phyloP scores from a whole-genome alignment of 2,329 filamentous ascomycete genomes.

The Trichoderma atrobrunneum region DNA sequence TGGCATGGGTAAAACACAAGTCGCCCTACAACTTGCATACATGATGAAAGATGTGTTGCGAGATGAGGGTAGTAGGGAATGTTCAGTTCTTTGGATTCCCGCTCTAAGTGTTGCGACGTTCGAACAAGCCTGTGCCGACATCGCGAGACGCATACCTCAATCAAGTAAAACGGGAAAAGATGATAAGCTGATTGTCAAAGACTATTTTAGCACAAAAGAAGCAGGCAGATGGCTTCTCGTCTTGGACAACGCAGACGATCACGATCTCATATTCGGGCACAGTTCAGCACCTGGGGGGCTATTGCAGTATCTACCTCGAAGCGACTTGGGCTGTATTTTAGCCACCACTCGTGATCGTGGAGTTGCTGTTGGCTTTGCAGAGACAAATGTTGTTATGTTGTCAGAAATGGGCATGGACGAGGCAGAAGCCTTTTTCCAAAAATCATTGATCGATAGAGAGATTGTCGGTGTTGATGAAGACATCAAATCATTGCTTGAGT shows the following conservation, averaged over 20 bases:
- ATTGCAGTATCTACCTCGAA: conserved; percentile 30
- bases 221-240: conserved; percentile 25
- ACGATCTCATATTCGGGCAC: conserved; percentile 25
- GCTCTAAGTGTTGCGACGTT: conserved; percentile 37
- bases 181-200: conserved; percentile 57
- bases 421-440: conserved; percentile 29
- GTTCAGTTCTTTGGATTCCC: conserved; percentile 44
- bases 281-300: conserved; percentile 22
- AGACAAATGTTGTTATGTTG: conserved; percentile 28
- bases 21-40: conserved; percentile 40
- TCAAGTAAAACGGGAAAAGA: conserved; percentile 42
- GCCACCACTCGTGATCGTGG: conserved; percentile 36
- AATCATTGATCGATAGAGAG: conserved; percentile 22
- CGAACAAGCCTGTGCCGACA: conserved; percentile 33
- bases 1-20: conserved; percentile 40
- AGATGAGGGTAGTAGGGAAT: conserved; percentile 29
- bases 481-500: conserved; percentile 27
- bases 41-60: conserved; percentile 36
- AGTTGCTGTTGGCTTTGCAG: conserved; percentile 29
- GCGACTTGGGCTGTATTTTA: conserved; percentile 30
- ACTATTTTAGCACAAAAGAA: conserved; percentile 24
- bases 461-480: neutral
- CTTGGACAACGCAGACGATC: conserved; percentile 39
- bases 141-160: conserved; percentile 30
- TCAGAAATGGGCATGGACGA: conserved; percentile 30